Percentiles rank a stretch among this genome's conserved stretches.
Evolutionary conservation across 2,329 filamentous ascomycete genomes (phyloP).

Genomic region (Elsinoe ampelina): DNA sequence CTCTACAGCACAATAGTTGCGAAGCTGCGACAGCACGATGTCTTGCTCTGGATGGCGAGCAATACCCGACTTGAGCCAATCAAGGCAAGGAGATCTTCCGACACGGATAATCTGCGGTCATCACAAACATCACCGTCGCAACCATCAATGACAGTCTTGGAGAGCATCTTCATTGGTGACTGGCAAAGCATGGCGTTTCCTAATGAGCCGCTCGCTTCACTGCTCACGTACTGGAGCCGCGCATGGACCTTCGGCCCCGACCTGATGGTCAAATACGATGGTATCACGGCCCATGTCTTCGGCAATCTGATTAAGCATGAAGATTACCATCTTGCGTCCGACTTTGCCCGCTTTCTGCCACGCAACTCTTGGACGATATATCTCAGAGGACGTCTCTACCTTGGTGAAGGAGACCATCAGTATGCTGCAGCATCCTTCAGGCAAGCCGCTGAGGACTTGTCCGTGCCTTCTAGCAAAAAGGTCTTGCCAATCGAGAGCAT

Average conservation of each 20-base stretch:
- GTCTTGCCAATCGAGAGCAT: slow-evolving; percentile 23
- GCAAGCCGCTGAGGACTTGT: slow-evolving; percentile 49
- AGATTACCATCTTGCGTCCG: slow-evolving; percentile 43
- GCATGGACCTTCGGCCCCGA: slow-evolving; percentile 36
- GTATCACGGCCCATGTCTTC: slow-evolving; percentile 32
- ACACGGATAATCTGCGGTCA: neutral
- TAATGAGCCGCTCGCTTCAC: slow-evolving; percentile 21
- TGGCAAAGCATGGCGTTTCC: slow-evolving; percentile 29
- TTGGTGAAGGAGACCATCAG: slow-evolving; percentile 64
- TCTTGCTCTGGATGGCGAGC: slow-evolving; percentile 58
- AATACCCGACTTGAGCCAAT: slow-evolving; percentile 40
- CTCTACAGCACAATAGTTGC: slow-evolving; percentile 62
- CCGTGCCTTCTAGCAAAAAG: slow-evolving; percentile 12
- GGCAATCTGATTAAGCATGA: slow-evolving; percentile 35
- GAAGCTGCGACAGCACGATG: slow-evolving; percentile 63
- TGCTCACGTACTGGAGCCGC: slow-evolving; percentile 39
- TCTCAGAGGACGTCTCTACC: slow-evolving; percentile 68
- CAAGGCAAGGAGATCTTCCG: slow-evolving; percentile 10
- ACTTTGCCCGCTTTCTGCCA: slow-evolving; percentile 58
- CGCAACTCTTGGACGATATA: slow-evolving; percentile 58
- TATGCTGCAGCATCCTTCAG: slow-evolving; percentile 68
- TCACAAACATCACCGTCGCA: slow-evolving; percentile 12
- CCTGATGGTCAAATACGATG: slow-evolving; percentile 30
- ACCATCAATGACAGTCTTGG: slow-evolving; percentile 27
- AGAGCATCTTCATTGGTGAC: slow-evolving; percentile 33